phyloP scores from a whole-genome alignment of 352 stramenopile species.

The Globisporangium paddicum region DNA sequence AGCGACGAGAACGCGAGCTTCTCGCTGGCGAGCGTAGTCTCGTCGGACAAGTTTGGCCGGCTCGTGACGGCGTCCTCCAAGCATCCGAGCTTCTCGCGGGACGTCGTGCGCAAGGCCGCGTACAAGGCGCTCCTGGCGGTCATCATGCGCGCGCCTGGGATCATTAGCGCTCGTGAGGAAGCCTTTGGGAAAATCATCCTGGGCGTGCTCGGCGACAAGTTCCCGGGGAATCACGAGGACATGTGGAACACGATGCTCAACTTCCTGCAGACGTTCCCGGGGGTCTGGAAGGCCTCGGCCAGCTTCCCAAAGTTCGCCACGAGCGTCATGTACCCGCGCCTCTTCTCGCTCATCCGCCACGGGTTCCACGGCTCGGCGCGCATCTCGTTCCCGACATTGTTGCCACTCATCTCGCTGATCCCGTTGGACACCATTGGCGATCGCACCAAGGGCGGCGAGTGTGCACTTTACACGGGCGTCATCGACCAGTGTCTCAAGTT shows the following conservation, averaged over 20 bases:
- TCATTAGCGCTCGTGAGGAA: constrained; percentile 43
- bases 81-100: constrained; percentile 70
- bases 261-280: constrained; percentile 51
- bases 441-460: constrained; percentile 23
- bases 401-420: constrained; percentile 74
- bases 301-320: constrained; percentile 61
- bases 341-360: constrained; percentile 72
- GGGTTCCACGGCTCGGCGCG: constrained; percentile 73
- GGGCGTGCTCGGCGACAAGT: constrained; percentile 64
- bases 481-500: constrained; percentile 74
- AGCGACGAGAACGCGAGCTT: constrained; percentile 25
- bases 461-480: constrained; percentile 51
- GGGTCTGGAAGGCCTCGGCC: constrained; percentile 31
- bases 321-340: constrained; percentile 52
- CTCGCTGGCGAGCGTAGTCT: constrained; percentile 47
- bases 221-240: constrained; percentile 51
- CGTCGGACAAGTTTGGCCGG: constrained; percentile 52
- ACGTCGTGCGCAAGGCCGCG: constrained; percentile 55
- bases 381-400: constrained; percentile 58
- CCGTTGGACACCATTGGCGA: constrained; percentile 55
- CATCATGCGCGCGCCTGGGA: constrained; percentile 31
- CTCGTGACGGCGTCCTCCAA: constrained; percentile 62
- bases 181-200: constrained; percentile 71
- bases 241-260: constrained; percentile 77
- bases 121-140: constrained; percentile 59